phyloP scores from a whole-genome alignment of 2,329 filamentous ascomycete species.

The Botryotinia convoluta region DNA sequence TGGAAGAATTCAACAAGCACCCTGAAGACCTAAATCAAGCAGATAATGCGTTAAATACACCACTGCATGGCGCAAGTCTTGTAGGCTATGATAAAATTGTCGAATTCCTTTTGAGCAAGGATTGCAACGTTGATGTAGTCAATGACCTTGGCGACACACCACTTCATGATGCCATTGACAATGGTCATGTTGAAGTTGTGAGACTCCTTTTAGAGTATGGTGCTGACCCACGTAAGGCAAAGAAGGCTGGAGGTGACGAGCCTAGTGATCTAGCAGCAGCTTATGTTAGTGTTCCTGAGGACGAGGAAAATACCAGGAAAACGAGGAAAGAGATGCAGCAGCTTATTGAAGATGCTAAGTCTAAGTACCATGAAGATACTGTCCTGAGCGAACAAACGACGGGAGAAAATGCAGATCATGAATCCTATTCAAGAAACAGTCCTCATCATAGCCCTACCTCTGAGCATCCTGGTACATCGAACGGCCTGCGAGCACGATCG shows the following conservation, averaged over 20 bases:
- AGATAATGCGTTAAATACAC: constrained; percentile 95
- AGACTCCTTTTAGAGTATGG: constrained; percentile 79
- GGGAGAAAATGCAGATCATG: constrained; percentile 42
- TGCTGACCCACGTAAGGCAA: constrained; percentile 87
- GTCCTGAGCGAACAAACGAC: constrained; percentile 54
- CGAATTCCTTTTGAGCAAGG: constrained; percentile 77
- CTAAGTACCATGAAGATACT: constrained; percentile 49
- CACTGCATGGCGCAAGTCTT: constrained; percentile 86
- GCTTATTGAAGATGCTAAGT: constrained; percentile 61
- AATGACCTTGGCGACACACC: constrained; percentile 88
- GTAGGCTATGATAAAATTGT: constrained; percentile 87
- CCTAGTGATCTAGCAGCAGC: constrained; percentile 79
- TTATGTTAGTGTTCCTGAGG: constrained; percentile 58
- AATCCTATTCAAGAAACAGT: constrained; percentile 55
- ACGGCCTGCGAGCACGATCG: constrained; percentile 50
- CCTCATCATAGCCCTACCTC: constrained; percentile 55
- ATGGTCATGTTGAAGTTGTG: constrained; percentile 86
- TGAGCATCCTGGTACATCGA: constrained; percentile 31
- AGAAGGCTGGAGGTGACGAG: constrained; percentile 80
- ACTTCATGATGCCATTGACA: constrained; percentile 93
- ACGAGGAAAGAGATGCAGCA: constrained; percentile 63
- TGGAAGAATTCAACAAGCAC: constrained; percentile 65
- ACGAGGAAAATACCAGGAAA: constrained; percentile 39
- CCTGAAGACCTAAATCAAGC: constrained; percentile 85
- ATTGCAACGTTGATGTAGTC: constrained; percentile 77